phyloP scores from a whole-genome alignment of 768 basidiomycete species.

The Gloeopeniophorella convolvens region DNA sequence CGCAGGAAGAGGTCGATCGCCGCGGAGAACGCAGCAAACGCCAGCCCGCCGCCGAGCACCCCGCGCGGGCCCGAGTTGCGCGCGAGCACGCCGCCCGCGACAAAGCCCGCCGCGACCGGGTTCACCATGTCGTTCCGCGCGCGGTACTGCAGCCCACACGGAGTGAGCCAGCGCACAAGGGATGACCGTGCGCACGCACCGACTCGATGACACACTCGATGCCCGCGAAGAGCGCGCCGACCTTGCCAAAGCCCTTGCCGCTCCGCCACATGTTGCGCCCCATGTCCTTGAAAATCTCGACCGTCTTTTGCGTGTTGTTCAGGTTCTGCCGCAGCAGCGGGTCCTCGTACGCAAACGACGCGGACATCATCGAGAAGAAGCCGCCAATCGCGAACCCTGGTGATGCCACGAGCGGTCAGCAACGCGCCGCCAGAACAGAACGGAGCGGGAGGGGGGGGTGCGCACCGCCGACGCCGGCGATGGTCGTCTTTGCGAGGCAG shows the following conservation, averaged over 20 bases:
- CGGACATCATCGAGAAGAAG: constrained; percentile 94
- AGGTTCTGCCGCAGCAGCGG: constrained; percentile 65
- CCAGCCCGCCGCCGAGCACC: constrained; percentile 80
- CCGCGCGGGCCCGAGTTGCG: constrained; percentile 83
- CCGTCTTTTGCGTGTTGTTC: constrained; percentile 70
- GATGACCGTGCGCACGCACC: constrained; percentile 43
- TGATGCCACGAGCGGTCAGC: too few species aligned
- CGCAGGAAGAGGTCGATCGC: constrained; percentile 84
- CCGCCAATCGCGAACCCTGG: constrained; percentile 88
- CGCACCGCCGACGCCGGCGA: constrained; percentile 82
- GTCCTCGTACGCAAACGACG: constrained; percentile 94
- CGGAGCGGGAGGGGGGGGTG: constrained; percentile 6
- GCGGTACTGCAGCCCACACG: constrained; percentile 59
- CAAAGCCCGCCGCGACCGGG: constrained; percentile 79
- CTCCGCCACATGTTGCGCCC: constrained; percentile 85
- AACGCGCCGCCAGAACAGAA: too few species aligned
- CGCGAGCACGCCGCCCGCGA: constrained; percentile 85
- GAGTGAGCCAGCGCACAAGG: background rate
- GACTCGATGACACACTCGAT: constrained; percentile 94
- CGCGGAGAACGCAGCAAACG: constrained; percentile 90
- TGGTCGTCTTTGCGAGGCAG: constrained; percentile 73
- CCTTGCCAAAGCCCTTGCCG: constrained; percentile 91
- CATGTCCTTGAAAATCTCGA: constrained; percentile 88
- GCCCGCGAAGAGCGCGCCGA: constrained; percentile 91
- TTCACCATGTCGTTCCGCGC: constrained; percentile 95